A percentile compares a stretch with the other conserved stretches of the same genome.
phyloP scores from a whole-genome alignment of 805 yeast species.

The Starmerella floris region DNA sequence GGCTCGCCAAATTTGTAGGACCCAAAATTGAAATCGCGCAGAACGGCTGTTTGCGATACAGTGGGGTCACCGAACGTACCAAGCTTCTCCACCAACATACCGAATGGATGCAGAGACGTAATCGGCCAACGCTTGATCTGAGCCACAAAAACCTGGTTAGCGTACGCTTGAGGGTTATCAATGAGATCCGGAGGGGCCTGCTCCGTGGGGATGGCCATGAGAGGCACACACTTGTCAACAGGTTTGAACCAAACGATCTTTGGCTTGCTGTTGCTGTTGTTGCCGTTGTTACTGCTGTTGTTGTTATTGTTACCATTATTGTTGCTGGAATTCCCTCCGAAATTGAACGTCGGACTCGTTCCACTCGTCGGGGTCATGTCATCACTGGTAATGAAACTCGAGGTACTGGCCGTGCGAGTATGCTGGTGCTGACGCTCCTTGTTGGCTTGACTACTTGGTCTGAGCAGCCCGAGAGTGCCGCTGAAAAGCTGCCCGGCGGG shows the following conservation, averaged over 20 bases:
- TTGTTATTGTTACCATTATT: too few species aligned
- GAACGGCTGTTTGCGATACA: constrained; percentile 75
- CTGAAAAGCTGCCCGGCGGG: constrained; percentile 93
- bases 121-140: constrained; percentile 98
- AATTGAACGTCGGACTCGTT: not conserved
- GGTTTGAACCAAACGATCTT: constrained; percentile 99
- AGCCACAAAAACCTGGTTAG: constrained; percentile 77
- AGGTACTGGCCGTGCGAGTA: constrained; percentile 18
- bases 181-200: constrained; percentile 95
- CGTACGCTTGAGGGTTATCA: constrained; percentile 74
- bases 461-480: constrained; percentile 81
- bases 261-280: too few species aligned
- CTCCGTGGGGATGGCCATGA: constrained; percentile 96
- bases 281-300: constrained; percentile 20
- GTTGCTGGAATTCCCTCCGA: not conserved
- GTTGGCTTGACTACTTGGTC: constrained; percentile 90
- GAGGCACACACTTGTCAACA: constrained; percentile 92
- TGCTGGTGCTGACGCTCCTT: constrained; percentile 47
- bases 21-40: constrained; percentile 49
- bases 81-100: constrained; percentile 74
- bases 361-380: constrained; percentile 7
- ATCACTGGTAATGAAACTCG: not conserved
- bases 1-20: constrained; percentile 33
- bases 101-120: constrained; percentile 95
- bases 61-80: constrained; percentile 66